Conservation (phyloP, 768 basidiomycete species). For the Lyophyllum atratum region DNA sequence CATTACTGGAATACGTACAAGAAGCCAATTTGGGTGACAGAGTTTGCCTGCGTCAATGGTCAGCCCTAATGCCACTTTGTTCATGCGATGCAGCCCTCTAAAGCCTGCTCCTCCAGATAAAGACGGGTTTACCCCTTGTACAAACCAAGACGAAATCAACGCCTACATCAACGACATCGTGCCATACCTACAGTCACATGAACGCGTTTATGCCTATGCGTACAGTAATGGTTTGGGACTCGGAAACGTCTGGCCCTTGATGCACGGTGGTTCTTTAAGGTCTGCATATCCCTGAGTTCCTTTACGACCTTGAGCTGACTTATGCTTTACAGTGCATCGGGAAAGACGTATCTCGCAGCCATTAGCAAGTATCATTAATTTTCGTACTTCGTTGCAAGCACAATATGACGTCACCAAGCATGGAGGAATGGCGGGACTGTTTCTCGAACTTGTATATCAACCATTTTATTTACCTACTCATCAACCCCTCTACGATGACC, state of each 20-base stretch:
- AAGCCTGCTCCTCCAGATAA: constrained; percentile 25
- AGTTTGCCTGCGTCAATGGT: constrained; percentile 52
- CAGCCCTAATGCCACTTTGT: not conserved
- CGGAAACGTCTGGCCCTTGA: constrained; percentile 48
- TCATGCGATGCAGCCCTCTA: not conserved
- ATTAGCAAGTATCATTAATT: constrained; percentile 39
- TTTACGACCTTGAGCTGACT: not conserved
- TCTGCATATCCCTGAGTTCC: constrained; percentile 11
- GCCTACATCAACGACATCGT: constrained; percentile 41
- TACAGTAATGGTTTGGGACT: constrained; percentile 51
- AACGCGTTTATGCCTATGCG: constrained; percentile 42
- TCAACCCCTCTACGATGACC: not conserved
- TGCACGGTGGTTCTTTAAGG: constrained; percentile 37
- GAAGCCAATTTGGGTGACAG: constrained; percentile 51
- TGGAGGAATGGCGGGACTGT: not conserved
- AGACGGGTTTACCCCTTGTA: constrained; percentile 43
- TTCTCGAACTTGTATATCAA: not conserved
- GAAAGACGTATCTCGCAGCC: constrained; percentile 40
- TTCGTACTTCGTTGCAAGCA: not conserved
- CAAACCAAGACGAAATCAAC: constrained; percentile 44
- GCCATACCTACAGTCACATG: constrained; percentile 36
- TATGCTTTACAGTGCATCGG: constrained; percentile 33
- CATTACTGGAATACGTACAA: constrained; percentile 43
- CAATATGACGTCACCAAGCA: too few relatives aligned
- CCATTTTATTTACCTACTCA: not conserved